phyloP scores from a whole-genome alignment of 2,329 filamentous ascomycete genomes.

The Colletotrichum sp. region DNA sequence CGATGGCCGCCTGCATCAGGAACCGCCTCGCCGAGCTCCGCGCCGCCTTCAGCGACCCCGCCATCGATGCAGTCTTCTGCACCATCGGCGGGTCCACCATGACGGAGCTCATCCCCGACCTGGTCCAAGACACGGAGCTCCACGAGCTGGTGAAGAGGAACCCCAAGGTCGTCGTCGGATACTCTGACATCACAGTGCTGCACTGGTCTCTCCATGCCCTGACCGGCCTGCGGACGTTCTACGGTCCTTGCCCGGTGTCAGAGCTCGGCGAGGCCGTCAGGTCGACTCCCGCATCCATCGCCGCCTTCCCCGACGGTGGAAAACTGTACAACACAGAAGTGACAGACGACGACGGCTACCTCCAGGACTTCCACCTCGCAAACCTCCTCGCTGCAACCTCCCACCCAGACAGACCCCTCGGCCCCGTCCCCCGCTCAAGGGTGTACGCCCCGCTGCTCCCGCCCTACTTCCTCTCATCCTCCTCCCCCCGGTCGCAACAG shows the following conservation, averaged over 20 bases:
- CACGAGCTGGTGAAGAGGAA: conserved; percentile 33
- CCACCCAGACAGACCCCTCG: conserved; percentile 25
- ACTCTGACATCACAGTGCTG: conserved; percentile 44
- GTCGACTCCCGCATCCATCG: background rate
- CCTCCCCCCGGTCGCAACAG: conserved; percentile 23
- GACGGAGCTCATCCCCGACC: conserved; percentile 41
- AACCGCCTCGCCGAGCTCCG: conserved; percentile 42
- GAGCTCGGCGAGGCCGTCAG: conserved; percentile 38
- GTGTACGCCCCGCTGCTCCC: conserved; percentile 31
- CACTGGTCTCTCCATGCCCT: conserved; percentile 44
- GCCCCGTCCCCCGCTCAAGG: conserved; percentile 33
- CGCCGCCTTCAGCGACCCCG: conserved; percentile 38
- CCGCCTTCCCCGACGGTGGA: background rate
- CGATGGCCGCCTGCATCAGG: conserved; percentile 34
- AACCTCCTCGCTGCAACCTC: conserved; percentile 36
- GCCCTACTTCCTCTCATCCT: background rate
- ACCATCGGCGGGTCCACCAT: conserved; percentile 42
- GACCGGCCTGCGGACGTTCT: conserved; percentile 46
- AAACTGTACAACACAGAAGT: background rate
- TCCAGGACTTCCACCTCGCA: conserved; percentile 32
- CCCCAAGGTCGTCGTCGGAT: conserved; percentile 47
- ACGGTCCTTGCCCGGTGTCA: conserved; percentile 42
- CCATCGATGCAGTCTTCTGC: conserved; percentile 40
- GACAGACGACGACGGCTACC: conserved; percentile 21
- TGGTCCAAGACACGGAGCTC: conserved; percentile 38